Evolutionary conservation across 306 rosid species (phyloP).

Genomic region (Hylodesmum podocarpum): DNA sequence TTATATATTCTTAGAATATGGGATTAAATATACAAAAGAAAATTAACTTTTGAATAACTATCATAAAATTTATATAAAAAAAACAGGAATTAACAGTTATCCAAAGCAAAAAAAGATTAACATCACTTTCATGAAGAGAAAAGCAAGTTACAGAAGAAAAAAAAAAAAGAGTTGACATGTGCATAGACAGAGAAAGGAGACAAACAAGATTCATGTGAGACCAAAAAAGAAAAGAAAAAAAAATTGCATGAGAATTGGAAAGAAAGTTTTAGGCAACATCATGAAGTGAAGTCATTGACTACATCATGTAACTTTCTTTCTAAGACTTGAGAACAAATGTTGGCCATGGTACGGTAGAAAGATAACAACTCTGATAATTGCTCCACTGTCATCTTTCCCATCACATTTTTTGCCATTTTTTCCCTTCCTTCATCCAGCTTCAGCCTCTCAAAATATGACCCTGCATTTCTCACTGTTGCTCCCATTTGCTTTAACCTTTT

Average conservation of each 20-base stretch:
- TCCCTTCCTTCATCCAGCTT: constrained; percentile 67
- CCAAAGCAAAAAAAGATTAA: neutral
- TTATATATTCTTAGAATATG: too few species aligned
- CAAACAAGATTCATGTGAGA: constrained; percentile 38
- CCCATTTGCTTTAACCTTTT: constrained; percentile 91
- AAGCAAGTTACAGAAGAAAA: neutral
- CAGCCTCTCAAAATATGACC: constrained; percentile 59
- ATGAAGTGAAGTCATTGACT: constrained; percentile 33
- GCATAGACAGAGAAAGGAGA: neutral
- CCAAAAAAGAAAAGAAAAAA: neutral
- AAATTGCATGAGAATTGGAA: neutral
- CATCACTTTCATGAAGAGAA: neutral
- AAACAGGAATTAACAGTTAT: neutral
- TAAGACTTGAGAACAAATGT: constrained; percentile 69
- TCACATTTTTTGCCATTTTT: constrained; percentile 52
- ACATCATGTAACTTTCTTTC: constrained; percentile 52
- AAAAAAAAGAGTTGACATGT: neutral
- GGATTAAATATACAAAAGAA: too few species aligned
- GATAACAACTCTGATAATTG: constrained; percentile 75
- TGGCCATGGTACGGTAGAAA: constrained; percentile 77
- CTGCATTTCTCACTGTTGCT: constrained; percentile 80
- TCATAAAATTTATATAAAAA: neutral
- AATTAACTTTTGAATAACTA: too few species aligned
- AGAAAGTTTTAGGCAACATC: neutral
- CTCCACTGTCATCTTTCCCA: constrained; percentile 79